Evolutionary conservation across 139 green algal genomes (phyloP), one percentile per base, ranked within the genome.

Genomic region (Deuterostichococcus epilithicus): DNA sequence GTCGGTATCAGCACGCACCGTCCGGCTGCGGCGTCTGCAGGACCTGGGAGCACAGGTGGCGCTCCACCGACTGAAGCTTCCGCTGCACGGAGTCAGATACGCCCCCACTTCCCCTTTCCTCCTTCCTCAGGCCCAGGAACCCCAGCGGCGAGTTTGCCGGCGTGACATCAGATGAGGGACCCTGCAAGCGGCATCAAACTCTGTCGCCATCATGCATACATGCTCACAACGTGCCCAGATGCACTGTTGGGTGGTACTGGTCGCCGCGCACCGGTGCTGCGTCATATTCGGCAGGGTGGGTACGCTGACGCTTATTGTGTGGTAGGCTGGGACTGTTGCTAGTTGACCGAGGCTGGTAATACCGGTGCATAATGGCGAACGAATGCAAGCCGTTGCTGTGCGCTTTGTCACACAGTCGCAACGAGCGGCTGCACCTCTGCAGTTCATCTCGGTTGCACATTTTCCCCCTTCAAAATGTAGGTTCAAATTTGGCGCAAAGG

Each of bases 11-110:
- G 20, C 15, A 30, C 20, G 13, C 52, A 63, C 52, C 52, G 3
- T 63, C 30, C 33, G 59, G 22, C 32, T 39, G 32, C 15, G 72
- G 78, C n/a, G 59, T 77, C 26, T 71, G 25, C 44, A 82, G 45
- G 23, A 30, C 73, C 36, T 82, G 78, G 25, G 72, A 78, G 44
- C 78, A 59, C 35, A 82, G 75, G 18, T 78, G 30, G 20, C 74
- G 59, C 44, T 82, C 72, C 34, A 75, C 52, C 18, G 52, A 63
- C 8, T 63, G 52, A 3, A 63, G 52, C 20, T 63, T 63, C 18
- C 52, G 52, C 52, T n/a, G 52, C 52, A 63, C 52, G 5, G 52
- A n/a, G 10, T 63, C 52, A 5, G 52, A n/a, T 13, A 63, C 28
- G 52, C 52, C 52, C 20, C 52, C 28, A 20, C 52, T 20, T 30